Conservation (phyloP, 345 rosid species). For the Zanthoxylum bungeanum region DNA sequence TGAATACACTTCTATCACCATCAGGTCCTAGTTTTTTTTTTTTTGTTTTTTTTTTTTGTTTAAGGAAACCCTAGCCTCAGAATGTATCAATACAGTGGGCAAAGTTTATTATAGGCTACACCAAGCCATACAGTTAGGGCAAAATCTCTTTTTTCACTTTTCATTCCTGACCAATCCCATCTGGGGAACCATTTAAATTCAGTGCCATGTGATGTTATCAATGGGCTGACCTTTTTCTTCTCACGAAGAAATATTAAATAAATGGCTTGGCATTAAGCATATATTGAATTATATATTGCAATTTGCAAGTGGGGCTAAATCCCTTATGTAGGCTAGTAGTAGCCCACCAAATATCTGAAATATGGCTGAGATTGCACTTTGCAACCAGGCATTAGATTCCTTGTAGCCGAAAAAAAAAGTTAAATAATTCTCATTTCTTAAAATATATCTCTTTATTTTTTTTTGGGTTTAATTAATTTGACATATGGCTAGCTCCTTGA, state of each 20-base stretch:
- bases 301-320: too few species aligned
- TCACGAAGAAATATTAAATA: neutral
- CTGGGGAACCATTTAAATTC: neutral
- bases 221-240: neutral
- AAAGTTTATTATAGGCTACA: neutral
- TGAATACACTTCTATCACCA: slow-evolving; percentile 6
- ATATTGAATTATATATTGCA: too few species aligned
- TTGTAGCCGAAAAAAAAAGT: neutral
- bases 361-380: slow-evolving; percentile 2
- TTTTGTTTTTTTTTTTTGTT: slow-evolving; percentile 15
- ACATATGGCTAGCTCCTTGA: neutral
- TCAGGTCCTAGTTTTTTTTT: slow-evolving; percentile 1
- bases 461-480: neutral
- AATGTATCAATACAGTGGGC: neutral
- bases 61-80: slow-evolving; percentile 21
- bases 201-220: slow-evolving; percentile 3
- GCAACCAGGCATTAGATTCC: slow-evolving; percentile 14
- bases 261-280: neutral
- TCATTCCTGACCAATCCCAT: neutral
- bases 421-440: neutral
- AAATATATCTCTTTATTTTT: neutral
- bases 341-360: slow-evolving; percentile 5
- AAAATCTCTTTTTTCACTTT: neutral
- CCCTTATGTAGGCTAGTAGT: neutral
- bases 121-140: neutral